These are phyloP conservation scores for Prunus fruticosa DNA, from an alignment of 306 rosid genomes.

Conservation along the genomic window DNA sequence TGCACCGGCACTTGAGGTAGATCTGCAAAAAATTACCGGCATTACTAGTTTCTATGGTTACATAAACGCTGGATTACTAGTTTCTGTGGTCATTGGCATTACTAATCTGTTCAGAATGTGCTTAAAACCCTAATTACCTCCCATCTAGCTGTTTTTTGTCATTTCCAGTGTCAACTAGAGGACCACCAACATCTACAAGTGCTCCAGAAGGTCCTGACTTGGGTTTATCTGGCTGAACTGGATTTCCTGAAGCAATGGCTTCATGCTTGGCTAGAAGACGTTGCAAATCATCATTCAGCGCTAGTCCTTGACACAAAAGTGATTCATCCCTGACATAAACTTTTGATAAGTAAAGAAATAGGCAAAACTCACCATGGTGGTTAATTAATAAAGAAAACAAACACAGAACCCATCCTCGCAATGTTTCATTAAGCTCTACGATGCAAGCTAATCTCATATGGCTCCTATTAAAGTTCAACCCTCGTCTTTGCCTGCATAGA, in stretches of 20 bases:
- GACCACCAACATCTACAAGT: slow-evolving; percentile 56
- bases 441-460: not conserved
- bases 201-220: slow-evolving; percentile 51
- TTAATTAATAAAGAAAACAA: not conserved
- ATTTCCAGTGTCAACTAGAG: slow-evolving; percentile 82
- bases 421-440: not conserved
- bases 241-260: slow-evolving; percentile 74
- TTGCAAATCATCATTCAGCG: slow-evolving; percentile 95
- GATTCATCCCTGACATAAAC: slow-evolving; percentile 76
- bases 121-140: slow-evolving; percentile 42
- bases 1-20: slow-evolving; percentile 54
- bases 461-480: not conserved
- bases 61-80: slow-evolving; percentile 1
- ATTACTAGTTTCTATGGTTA: not conserved
- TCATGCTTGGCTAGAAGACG: slow-evolving; percentile 88
- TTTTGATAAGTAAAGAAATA: slow-evolving; percentile 1
- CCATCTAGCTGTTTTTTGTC: slow-evolving; percentile 47
- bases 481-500: no score
- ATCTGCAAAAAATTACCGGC: slow-evolving; percentile 40
- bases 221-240: slow-evolving; percentile 48
- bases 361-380: not conserved
- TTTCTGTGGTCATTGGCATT: not conserved
- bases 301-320: slow-evolving; percentile 86
- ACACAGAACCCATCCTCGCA: not conserved
- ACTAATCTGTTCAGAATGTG: not conserved